These are phyloP conservation scores for Mycena capillaripes DNA, from an alignment of 768 basidiomycete genomes.

Conservation along the genomic window DNA sequence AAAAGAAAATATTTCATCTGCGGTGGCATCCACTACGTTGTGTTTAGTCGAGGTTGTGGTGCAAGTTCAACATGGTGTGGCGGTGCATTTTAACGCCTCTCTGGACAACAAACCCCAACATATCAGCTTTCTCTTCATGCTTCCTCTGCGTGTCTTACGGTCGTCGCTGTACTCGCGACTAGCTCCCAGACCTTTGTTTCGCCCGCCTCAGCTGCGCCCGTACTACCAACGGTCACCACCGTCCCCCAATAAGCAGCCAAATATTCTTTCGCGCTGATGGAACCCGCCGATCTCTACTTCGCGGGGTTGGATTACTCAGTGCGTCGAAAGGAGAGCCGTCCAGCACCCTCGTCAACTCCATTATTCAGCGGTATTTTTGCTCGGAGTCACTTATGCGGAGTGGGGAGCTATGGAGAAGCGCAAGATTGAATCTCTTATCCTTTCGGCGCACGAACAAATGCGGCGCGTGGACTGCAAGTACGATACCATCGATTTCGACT, in stretches of 20 bases:
- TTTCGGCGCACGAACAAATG: conserved; percentile 4
- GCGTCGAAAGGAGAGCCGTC: not conserved
- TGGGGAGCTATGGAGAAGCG: conserved; percentile 22
- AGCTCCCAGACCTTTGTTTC: not conserved
- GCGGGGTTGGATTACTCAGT: conserved; percentile 27
- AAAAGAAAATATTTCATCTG: too few species aligned
- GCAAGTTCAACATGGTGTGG: too few species aligned
- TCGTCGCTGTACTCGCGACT: too few species aligned
- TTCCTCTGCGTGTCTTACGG: too few species aligned
- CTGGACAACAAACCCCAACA: too few species aligned
- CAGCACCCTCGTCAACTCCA: not conserved
- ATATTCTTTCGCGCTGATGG: conserved; percentile 10
- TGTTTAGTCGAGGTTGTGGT: too few species aligned
- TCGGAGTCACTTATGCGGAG: conserved; percentile 4
- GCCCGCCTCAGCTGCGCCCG: not conserved
- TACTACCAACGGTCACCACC: conserved; percentile 3
- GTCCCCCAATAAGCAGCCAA: not conserved
- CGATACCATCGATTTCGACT: not conserved
- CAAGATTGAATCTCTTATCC: conserved; percentile 18
- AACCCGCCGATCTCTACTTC: conserved; percentile 18
- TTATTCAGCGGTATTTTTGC: not conserved
- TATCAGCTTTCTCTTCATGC: too few species aligned
- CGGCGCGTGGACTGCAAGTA: not conserved
- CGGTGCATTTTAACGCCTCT: too few species aligned
- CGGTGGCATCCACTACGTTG: too few species aligned